phyloP scores from a whole-genome alignment of 2,329 filamentous ascomycete species.

The Geosmithia putterillii region DNA sequence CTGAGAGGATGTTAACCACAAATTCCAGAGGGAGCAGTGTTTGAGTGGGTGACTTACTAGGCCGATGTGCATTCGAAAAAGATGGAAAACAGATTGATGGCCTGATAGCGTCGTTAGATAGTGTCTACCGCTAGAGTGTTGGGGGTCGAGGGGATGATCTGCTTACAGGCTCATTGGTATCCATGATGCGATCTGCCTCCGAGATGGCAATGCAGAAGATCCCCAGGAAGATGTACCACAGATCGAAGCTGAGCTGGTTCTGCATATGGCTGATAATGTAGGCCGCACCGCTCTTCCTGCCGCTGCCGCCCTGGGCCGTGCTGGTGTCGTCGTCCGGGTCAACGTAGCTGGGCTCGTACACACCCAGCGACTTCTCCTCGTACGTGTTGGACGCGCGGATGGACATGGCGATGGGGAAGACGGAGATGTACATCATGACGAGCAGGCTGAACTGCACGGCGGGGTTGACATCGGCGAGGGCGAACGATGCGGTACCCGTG shows the following conservation, averaged over 20 bases:
- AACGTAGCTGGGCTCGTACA: constrained; percentile 30
- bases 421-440: constrained; percentile 55
- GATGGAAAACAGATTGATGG: constrained; percentile 5
- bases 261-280: constrained; percentile 21
- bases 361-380: constrained; percentile 47
- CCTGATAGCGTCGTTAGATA: not conserved
- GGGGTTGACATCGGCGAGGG: constrained; percentile 35
- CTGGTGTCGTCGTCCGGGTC: constrained; percentile 1
- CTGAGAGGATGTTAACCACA: too few species aligned
- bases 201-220: constrained; percentile 21
- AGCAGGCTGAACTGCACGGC: constrained; percentile 45
- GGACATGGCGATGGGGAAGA: constrained; percentile 48
- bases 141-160: not conserved
- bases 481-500: constrained; percentile 36
- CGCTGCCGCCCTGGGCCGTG: constrained; percentile 14
- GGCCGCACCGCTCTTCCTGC: constrained; percentile 6
- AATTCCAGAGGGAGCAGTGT: not conserved
- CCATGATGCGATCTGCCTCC: constrained; percentile 3
- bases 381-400: constrained; percentile 50
- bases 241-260: constrained; percentile 25
- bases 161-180: constrained; percentile 2
- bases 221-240: constrained; percentile 27
- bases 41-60: constrained; percentile 2
- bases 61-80: constrained; percentile 5
- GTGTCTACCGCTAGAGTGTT: too few species aligned